These are phyloP conservation scores for Metschnikowia lochheadii DNA, from an alignment of 805 yeast species.

Conservation along the genomic window DNA sequence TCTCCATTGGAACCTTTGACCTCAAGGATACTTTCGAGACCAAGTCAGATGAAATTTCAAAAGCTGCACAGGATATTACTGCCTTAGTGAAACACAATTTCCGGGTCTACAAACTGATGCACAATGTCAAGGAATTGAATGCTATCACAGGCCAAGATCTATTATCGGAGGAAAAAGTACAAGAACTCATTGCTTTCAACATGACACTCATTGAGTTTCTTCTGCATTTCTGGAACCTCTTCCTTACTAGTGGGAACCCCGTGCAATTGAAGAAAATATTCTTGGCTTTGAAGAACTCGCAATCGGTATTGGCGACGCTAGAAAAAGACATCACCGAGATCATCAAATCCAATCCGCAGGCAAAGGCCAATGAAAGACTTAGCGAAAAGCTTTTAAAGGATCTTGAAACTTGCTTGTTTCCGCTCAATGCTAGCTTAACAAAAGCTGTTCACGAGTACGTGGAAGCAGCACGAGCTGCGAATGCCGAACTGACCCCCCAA, in stretches of 20 bases:
- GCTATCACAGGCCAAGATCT: constrained; percentile 24
- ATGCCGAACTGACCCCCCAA: constrained; percentile 16
- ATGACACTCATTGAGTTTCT: constrained; percentile 40
- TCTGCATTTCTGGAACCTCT: constrained; percentile 42
- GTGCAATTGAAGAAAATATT: constrained; percentile 36
- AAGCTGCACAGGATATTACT: constrained; percentile 43
- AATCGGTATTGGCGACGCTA: constrained; percentile 25
- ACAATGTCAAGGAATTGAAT: constrained; percentile 15
- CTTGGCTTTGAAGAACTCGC: constrained; percentile 33
- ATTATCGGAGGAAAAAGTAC: constrained; percentile 29
- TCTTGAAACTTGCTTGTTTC: constrained; percentile 29
- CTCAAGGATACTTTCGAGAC: constrained; percentile 28
- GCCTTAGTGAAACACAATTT: constrained; percentile 49
- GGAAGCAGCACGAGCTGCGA: constrained; percentile 24
- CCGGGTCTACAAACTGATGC: constrained; percentile 45
- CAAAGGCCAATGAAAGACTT: constrained; percentile 26
- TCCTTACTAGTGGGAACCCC: constrained; percentile 34
- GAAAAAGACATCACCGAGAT: constrained; percentile 20
- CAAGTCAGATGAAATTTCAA: constrained; percentile 34
- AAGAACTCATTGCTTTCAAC: constrained; percentile 35
- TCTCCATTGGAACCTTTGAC: constrained; percentile 19
- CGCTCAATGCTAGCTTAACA: constrained; percentile 29
- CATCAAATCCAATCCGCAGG: constrained; percentile 15
- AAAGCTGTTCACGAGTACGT: constrained; percentile 35
- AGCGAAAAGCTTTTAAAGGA: constrained; percentile 33